These are phyloP conservation scores for Nepenthes gracilis DNA, from an alignment of 148 eudicot genomes.

Conservation along the genomic window DNA sequence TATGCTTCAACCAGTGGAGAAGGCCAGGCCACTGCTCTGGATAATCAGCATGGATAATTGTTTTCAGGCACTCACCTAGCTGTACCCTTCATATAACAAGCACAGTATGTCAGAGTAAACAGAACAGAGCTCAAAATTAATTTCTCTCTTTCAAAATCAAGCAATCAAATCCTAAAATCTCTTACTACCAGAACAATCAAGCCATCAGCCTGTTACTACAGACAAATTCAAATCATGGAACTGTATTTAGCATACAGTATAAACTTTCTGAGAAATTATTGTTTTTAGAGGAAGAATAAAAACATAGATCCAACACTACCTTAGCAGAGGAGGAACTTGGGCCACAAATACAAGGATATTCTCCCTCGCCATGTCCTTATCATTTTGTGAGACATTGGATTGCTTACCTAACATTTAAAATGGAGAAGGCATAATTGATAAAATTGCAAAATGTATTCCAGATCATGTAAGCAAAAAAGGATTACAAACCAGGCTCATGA, in stretches of 20 bases:
- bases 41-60: constrained; percentile 84
- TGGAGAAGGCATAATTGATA: no score
- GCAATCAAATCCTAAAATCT: neutral
- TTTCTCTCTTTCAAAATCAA: neutral
- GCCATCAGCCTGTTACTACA: no score
- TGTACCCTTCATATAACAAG: constrained; percentile 46
- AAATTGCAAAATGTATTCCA: no score
- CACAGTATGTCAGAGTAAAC: neutral
- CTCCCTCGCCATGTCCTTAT: constrained; percentile 77
- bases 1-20: constrained; percentile 92
- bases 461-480: neutral
- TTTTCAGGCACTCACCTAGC: constrained; percentile 95
- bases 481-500: constrained; percentile 58
- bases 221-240: no score
- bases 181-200: neutral
- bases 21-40: constrained; percentile 98
- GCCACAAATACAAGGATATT: constrained; percentile 71
- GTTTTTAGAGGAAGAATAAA: neutral
- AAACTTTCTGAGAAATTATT: neutral
- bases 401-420: no score
- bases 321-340: constrained; percentile 71
- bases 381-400: constrained; percentile 64
- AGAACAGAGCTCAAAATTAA: neutral
- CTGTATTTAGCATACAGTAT: no score
- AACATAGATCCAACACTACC: constrained; percentile 29